Evolutionary conservation across 1,284 basidiomycete genomes (phyloP), one percentile per base, ranked within the genome.

Genomic region (Polyporus tsugae): DNA sequence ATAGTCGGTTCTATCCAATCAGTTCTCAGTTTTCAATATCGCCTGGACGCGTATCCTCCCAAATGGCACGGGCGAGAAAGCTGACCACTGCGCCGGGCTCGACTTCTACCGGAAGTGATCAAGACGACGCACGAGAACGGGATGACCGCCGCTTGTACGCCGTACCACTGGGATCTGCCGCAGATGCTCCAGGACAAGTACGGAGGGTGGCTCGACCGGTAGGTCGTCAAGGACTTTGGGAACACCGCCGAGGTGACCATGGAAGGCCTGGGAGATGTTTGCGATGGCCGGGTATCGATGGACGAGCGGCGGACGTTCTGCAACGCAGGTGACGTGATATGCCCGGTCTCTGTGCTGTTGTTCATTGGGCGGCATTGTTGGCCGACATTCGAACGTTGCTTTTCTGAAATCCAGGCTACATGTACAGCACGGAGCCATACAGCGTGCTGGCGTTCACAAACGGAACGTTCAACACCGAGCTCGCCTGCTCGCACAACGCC

Each of bases 111-210:
- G 85, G 9, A 80, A 85, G 75, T 93, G 62, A 89, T 93, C 66
- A 86, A 93, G 73, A 88, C 82, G 62, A 78, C 92, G 19, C 77
- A 91, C 1, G 83, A 81, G 64, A 79, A 83, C 25, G 89, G 86
- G 2, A 92, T 93, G 67, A 85, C 81, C 0, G 91, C 91, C 4
- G 91, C 9, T 19, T 70, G 90, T 89, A 93, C 91, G 0, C 79
- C 93, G 44, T 92, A 91, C 77, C 91, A 93, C 77, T 93, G 91
- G 91, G 92, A 94, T 75, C 82, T 92, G 5, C 91, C 91, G 6
- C 89, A 90, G 76, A 86, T 78, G 2, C 82, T 93, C 25, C 86
- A 91, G 67, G 86, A 91, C 68, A 83, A 88, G 55, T 93, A 93
- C 29, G 29, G 52, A 29, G 52, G 52, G 29, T 55, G 52, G 52